Evolutionary conservation across 805 yeast species (phyloP).

Genomic region (Ogataea philodendri): DNA sequence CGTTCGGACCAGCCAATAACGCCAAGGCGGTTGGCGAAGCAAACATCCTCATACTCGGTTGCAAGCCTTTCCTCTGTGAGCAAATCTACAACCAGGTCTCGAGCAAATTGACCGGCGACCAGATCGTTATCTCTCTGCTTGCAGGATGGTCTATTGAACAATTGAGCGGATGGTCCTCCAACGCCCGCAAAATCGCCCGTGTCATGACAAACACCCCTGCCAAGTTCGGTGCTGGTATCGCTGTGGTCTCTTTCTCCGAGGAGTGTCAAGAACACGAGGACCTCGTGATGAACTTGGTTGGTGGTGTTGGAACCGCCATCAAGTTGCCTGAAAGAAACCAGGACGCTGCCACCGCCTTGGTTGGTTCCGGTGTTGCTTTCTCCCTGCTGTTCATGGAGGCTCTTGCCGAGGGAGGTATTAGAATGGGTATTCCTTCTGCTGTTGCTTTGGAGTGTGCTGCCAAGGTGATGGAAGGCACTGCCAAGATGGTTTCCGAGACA

Average conservation of each 20-base stretch:
- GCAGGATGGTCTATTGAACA: slow-evolving; percentile 91
- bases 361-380: slow-evolving; percentile 97
- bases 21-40: slow-evolving; percentile 59
- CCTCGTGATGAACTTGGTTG: slow-evolving; percentile 50
- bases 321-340: slow-evolving; percentile 84
- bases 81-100: slow-evolving; percentile 53
- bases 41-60: slow-evolving; percentile 74
- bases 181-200: slow-evolving; percentile 54
- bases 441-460: slow-evolving; percentile 85
- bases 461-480: slow-evolving; percentile 92
- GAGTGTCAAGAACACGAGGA: slow-evolving; percentile 46
- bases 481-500: slow-evolving; percentile 79
- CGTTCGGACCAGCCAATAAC: slow-evolving; percentile 48
- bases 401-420: slow-evolving; percentile 88
- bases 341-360: slow-evolving; percentile 94
- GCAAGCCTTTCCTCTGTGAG: slow-evolving; percentile 80
- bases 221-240: slow-evolving; percentile 88
- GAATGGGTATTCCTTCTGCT: slow-evolving; percentile 88
- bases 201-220: slow-evolving; percentile 99
- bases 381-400: slow-evolving; percentile 87
- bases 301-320: slow-evolving; percentile 65
- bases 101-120: slow-evolving; percentile 38
- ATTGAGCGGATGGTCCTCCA: slow-evolving; percentile 48
- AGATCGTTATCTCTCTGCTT: slow-evolving; percentile 65
- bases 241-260: slow-evolving; percentile 76